Evolutionary conservation across 176 grass and related monocot species (phyloP), one percentile per base, ranked within the genome.

Genomic region (Musa beccarii): DNA sequence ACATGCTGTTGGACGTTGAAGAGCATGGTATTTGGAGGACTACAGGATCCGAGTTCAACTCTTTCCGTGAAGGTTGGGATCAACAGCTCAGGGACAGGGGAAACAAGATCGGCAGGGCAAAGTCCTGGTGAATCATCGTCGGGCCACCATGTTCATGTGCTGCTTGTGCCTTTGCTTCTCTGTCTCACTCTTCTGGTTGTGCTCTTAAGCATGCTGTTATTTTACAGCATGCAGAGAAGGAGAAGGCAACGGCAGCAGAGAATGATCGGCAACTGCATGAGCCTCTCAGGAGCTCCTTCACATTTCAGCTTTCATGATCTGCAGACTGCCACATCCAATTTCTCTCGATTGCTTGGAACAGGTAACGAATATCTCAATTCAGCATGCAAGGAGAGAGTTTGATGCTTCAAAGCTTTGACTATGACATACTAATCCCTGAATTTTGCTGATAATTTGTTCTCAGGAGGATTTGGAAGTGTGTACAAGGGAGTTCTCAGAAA

Each of bases 391-490:
- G 34, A 43, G 34, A 43, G 34, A 43, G 34, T 43, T 0, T 43
- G 34, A 43, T 43, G 34, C 34, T 43, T 43, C 34, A 43, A 43
- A 43, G 34, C 34, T 43, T 43, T 43, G 6, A 6, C 34, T 6
- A 43, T 43, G 34, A 43, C 34, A 43, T 43, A 43, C 34, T 43
- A 43, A 43, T 43, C 34, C 34, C 34, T 43, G 34, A 6, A 43
- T 43, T 5, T 43, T 43, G 34, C 34, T 43, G 34, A 6, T 43
- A 43, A 43, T 43, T 43, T 43, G 4, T 43, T 43, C 34, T 6
- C 53, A 75, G 72, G 72, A 59, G 72, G 72, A 57, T 75, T 59
- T 49, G 72, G 72, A 8, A 75, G 72, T n/a, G 72, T 75, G 24
- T 75, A 59, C 72, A 75, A 75, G 54, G 72, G 72, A n/a, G n/a